These are phyloP conservation scores for Penicillium nucicola DNA, from an alignment of 495 filamentous ascomycete genomes.

Conservation along the genomic window DNA sequence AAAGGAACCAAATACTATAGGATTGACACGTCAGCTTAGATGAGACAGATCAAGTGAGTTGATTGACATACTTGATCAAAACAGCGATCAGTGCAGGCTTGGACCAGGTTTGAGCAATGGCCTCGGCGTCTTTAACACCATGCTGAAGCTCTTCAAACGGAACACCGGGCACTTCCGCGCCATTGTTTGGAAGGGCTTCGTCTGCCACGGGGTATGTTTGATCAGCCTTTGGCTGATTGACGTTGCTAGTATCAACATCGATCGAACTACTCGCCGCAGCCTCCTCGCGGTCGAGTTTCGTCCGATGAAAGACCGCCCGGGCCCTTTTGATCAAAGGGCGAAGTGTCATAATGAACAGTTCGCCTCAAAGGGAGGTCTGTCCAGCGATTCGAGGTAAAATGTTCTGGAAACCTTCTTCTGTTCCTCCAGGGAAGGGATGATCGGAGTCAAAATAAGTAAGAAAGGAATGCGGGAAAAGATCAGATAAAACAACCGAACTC, in stretches of 20 bases:
- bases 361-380: neutral
- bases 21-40: neutral
- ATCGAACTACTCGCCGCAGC: slow-evolving; percentile 3
- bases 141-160: slow-evolving; percentile 18
- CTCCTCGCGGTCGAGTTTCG: neutral
- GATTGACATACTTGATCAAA: slow-evolving; percentile 30
- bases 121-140: slow-evolving; percentile 38
- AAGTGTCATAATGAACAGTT: slow-evolving; percentile 1
- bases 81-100: slow-evolving; percentile 25
- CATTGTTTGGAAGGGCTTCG: slow-evolving; percentile 3
- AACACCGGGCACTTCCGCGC: slow-evolving; percentile 3
- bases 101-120: slow-evolving; percentile 34
- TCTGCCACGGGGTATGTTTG: neutral
- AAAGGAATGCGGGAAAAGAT: neutral
- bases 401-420: neutral
- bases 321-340: slow-evolving; percentile 10
- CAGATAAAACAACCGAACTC: slow-evolving; percentile 11
- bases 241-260: neutral
- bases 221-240: slow-evolving; percentile 2
- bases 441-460: neutral
- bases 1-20: slow-evolving; percentile 35
- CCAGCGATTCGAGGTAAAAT: neutral
- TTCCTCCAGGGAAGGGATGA: neutral
- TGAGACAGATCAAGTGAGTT: neutral
- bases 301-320: slow-evolving; percentile 6